Evolutionary conservation across 129 eudicot species (phyloP), one percentile per base, ranked within the genome.

Genomic region (Artemisia annua): DNA sequence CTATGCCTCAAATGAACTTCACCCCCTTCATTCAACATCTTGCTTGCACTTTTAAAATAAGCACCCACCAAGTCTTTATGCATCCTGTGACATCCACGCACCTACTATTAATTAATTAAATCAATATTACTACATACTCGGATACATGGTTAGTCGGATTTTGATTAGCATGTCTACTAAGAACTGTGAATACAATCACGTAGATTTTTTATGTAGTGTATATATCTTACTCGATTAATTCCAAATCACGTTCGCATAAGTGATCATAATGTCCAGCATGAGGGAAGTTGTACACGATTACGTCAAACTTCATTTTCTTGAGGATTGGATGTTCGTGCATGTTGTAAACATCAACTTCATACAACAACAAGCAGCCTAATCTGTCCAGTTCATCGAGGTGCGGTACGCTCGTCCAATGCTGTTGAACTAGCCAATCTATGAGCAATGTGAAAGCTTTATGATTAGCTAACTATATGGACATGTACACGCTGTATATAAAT

Each of bases 1-100:
- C 87, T 73, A 49, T 84, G 88, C 49, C 79, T 84, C 18, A 87
- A 48, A 66, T 87, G 87, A 46, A 87, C 73, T 62, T 87, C 92
- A 12, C 92, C 89, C 7, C 80, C 80, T 65, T 69, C 54, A 26
- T 30, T 49, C 50, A 84, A 43, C 87, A 84, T 73, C 73, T 81
- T 69, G 30, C 67, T 71, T 4, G 89, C 83, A 79, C 80, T 76
- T 19, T 30, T 60, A 49, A 87, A 81, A 56, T 56, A 84, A 2
- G 69, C 85, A 32, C 56, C 58, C 12, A 87, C 72, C 76, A 87
- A 62, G 0, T 52, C 18, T 44, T 35, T 73, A 75, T 87, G 87
- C 81, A 64, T 66, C 77, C 84, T 79, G 83, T 10, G 19, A 72
- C 12, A 59, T 22, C n/a, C 57, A 52, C 7, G 57, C 1, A 39